phyloP scores from a whole-genome alignment of 108 stramenopile species.

The Parietichytrium sp. region DNA sequence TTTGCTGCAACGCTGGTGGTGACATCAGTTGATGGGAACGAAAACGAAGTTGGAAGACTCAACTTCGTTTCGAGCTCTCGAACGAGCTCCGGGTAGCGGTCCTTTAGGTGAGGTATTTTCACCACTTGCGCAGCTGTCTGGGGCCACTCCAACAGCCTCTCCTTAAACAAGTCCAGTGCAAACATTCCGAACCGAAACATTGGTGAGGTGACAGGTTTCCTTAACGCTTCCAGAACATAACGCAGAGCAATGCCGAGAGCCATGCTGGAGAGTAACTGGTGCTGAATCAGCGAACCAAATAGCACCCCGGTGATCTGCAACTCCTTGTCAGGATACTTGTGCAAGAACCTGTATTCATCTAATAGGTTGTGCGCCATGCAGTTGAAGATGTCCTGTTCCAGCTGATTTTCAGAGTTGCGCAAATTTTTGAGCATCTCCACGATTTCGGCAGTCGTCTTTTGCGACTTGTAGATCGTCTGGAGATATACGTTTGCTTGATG shows the following conservation, averaged over 20 bases:
- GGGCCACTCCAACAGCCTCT: constrained; percentile 93
- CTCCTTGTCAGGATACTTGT: constrained; percentile 96
- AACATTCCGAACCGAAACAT: constrained; percentile 98
- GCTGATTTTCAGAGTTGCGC: constrained; percentile 79
- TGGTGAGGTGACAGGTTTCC: constrained; percentile 80
- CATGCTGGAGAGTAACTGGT: constrained; percentile 93
- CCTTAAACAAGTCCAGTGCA: constrained; percentile 94
- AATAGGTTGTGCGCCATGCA: constrained; percentile 98
- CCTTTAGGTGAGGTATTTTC: constrained; percentile 88
- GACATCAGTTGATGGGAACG: neutral
- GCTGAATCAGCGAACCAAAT: constrained; percentile 93
- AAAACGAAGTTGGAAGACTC: constrained; percentile 50
- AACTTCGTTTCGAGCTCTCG: constrained; percentile 80
- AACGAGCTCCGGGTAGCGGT: constrained; percentile 78
- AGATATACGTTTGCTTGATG: neutral
- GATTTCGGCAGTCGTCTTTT: neutral
- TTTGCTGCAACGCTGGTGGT: neutral
- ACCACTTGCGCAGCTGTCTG: constrained; percentile 97
- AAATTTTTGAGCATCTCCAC: constrained; percentile 91
- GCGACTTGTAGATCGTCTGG: neutral
- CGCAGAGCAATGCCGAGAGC: constrained; percentile 96
- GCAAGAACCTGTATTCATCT: constrained; percentile 97
- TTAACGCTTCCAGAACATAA: constrained; percentile 93
- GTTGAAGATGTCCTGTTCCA: constrained; percentile 95
- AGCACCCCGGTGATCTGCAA: constrained; percentile 96